phyloP scores from a whole-genome alignment of 768 basidiomycete genomes.

The Pleurotus cornucopiae region DNA sequence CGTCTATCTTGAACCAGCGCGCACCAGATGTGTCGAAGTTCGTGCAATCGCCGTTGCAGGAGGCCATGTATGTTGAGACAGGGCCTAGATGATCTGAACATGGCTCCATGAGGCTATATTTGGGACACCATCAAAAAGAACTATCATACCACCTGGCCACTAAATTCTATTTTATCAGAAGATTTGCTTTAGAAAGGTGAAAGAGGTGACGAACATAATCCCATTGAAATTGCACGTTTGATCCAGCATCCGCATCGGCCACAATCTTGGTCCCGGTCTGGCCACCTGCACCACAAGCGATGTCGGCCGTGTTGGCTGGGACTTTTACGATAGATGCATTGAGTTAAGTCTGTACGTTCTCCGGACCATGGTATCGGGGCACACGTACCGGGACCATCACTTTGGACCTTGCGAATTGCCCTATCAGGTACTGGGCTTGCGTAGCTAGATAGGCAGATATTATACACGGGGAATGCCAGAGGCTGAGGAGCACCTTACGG shows the following conservation, averaged over 20 bases:
- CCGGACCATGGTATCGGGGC: neutral
- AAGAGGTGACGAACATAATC: conserved; percentile 28
- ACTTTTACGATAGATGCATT: conserved; percentile 6
- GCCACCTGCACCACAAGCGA: conserved; percentile 41
- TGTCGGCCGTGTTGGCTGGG: conserved; percentile 25
- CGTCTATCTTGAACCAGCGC: conserved; percentile 48
- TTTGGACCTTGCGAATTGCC: conserved; percentile 29
- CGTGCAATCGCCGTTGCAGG: conserved; percentile 41
- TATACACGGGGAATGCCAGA: conserved; percentile 4
- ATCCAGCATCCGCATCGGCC: conserved; percentile 36
- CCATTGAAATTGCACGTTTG: conserved; percentile 40
- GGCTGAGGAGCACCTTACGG: conserved; percentile 21
- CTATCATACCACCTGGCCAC: conserved; percentile 33
- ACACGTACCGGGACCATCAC: conserved; percentile 29
- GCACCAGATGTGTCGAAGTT: conserved; percentile 32
- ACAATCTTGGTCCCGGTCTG: conserved; percentile 29
- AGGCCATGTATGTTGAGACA: conserved; percentile 49
- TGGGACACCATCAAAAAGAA: neutral
- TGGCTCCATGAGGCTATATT: neutral
- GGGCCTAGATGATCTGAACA: conserved; percentile 43
- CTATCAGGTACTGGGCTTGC: conserved; percentile 19
- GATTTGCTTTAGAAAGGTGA: neutral
- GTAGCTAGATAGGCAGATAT: conserved; percentile 19
- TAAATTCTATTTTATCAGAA: conserved; percentile 13
- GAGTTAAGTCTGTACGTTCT: neutral